These are phyloP conservation scores for Apiotrichum mycotoxinovorans DNA, from an alignment of 1,284 basidiomycete genomes.

Conservation along the genomic window DNA sequence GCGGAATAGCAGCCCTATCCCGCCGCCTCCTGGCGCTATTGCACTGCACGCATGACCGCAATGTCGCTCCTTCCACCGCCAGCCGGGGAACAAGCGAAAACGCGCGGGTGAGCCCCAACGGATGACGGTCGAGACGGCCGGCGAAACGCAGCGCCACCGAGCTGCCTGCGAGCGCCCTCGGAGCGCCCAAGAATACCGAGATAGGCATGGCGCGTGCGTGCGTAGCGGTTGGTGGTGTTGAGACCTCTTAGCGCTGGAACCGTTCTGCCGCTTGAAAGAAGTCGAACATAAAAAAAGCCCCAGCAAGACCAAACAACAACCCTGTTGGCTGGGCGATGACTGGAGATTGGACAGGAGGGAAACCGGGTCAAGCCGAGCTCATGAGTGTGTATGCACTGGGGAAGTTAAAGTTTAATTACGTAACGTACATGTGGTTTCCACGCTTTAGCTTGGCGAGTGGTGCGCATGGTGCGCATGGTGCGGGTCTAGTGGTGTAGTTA, in stretches of 20 bases:
- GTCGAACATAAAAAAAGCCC: no score
- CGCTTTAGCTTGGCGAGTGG: no score
- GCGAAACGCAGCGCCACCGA: not conserved
- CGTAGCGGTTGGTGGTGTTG: not conserved
- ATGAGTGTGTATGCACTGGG: no score
- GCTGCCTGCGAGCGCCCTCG: constrained; percentile 1
- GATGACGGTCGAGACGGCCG: not conserved
- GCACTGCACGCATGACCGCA: not conserved
- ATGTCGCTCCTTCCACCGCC: not conserved
- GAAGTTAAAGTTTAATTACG: no score
- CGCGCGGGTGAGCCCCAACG: not conserved
- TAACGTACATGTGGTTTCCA: no score
- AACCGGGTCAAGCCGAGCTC: not conserved
- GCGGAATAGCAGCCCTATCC: not conserved
- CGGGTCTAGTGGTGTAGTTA: no score
- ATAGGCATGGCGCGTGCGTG: constrained; percentile 7
- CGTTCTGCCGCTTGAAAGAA: no score
- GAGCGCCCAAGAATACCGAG: constrained; percentile 9
- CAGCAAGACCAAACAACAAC: no score
- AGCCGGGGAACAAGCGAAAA: not conserved
- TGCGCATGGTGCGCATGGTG: no score
- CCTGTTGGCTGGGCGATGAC: no score
- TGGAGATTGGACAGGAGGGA: not conserved
- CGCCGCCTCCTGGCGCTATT: not conserved
- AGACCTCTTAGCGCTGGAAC: no score